Conservation (phyloP, 768 basidiomycete species). For the Amanita pallidorosea region DNA sequence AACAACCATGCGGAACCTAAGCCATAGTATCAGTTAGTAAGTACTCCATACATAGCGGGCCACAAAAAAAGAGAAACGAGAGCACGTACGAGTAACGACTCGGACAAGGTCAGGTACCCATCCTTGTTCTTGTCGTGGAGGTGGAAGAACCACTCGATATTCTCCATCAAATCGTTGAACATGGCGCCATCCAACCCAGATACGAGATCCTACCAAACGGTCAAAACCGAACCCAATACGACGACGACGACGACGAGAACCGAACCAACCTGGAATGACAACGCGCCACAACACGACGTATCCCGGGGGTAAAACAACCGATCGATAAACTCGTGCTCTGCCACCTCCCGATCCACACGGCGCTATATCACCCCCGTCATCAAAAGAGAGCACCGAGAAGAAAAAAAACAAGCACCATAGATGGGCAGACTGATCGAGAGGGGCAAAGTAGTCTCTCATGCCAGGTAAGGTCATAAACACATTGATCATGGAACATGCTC, state of each 20-base stretch:
- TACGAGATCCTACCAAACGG: conserved; percentile 62
- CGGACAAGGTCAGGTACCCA: conserved; percentile 86
- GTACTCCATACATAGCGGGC: too few relatives aligned
- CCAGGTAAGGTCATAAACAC: conserved; percentile 36
- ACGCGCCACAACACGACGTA: conserved; percentile 61
- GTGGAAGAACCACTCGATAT: conserved; percentile 98
- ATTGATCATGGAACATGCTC: too few relatives aligned
- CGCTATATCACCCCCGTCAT: conserved; percentile 42
- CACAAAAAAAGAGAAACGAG: too few relatives aligned
- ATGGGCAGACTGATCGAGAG: conserved; percentile 88
- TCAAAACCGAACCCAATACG: not conserved
- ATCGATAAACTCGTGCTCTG: conserved; percentile 94
- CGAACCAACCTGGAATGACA: conserved; percentile 75
- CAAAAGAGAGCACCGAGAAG: too few relatives aligned
- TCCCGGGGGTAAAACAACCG: conserved; percentile 96
- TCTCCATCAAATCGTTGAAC: conserved; percentile 96
- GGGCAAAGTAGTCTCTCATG: conserved; percentile 93
- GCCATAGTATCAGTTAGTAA: too few relatives aligned
- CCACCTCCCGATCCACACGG: conserved; percentile 81
- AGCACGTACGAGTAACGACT: conserved; percentile 72
- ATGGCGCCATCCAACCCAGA: conserved; percentile 84
- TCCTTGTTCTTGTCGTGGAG: conserved; percentile 95
- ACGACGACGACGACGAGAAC: not conserved
- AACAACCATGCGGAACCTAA: conserved; percentile 99
- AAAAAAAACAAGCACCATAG: conserved; percentile 18